Evolutionary conservation across 768 basidiomycete species (phyloP).

Genomic region (Xanthoconium purpureum): DNA sequence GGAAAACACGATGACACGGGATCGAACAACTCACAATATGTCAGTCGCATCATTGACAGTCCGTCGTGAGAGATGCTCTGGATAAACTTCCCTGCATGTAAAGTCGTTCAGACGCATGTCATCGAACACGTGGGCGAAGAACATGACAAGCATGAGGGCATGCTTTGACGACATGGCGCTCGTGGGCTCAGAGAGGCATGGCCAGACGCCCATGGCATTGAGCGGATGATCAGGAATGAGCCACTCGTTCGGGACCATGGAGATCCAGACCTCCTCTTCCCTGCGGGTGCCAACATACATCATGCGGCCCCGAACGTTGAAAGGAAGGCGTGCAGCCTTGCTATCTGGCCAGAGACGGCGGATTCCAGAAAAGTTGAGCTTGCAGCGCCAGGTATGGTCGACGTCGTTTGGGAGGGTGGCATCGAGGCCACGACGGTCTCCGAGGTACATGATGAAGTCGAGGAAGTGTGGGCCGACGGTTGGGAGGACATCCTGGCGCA

Average conservation of each 20-base stretch:
- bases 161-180: background rate
- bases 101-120: background rate
- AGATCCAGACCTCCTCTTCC: too few relatives aligned
- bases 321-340: too few relatives aligned
- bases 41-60: background rate
- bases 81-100: background rate
- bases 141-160: background rate
- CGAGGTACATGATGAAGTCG: conserved; percentile 2
- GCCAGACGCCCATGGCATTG: too few relatives aligned
- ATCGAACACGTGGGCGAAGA: background rate
- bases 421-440: background rate
- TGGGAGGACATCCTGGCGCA: fast-evolving
- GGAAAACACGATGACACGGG: too few relatives aligned
- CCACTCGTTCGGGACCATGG: too few relatives aligned
- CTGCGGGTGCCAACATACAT: too few relatives aligned
- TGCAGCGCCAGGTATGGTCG: background rate
- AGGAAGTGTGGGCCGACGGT: background rate
- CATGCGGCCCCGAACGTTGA: too few relatives aligned
- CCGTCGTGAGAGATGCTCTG: too few relatives aligned
- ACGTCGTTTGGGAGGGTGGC: background rate
- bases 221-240: too few relatives aligned
- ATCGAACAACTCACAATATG: background rate
- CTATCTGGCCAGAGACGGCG: background rate
- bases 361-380: background rate
- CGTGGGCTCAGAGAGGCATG: background rate